Conservation (phyloP, 2,329 filamentous ascomycete genomes). For the Colletotrichum sp. region DNA sequence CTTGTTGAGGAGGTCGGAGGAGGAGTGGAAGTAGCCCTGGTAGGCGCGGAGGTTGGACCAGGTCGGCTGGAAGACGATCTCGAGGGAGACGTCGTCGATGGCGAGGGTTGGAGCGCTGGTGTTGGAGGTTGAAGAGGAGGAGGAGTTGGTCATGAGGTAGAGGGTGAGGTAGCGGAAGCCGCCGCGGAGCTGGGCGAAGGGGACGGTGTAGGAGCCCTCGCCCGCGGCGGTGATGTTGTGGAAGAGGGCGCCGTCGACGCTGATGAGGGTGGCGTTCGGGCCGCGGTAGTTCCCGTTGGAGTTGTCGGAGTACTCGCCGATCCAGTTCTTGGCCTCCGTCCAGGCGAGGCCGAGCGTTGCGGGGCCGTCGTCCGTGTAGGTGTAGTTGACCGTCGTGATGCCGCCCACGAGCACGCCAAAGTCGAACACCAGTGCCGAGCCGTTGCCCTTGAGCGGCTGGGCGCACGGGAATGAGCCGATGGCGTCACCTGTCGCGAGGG, state of each 20-base stretch:
- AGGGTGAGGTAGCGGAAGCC: conserved; percentile 59
- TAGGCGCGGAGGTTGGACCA: conserved; percentile 55
- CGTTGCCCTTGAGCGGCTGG: conserved; percentile 41
- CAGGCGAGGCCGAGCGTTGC: conserved; percentile 50
- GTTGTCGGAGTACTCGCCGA: conserved; percentile 49
- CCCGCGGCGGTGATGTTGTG: conserved; percentile 38
- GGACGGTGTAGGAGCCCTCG: conserved; percentile 32
- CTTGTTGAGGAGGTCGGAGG: conserved; percentile 54
- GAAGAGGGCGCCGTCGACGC: conserved; percentile 49
- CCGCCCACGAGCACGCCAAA: conserved; percentile 65
- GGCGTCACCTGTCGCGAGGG: conserved; percentile 32
- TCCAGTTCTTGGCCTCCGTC: conserved; percentile 51
- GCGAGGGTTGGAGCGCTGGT: conserved; percentile 5
- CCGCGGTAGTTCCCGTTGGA: conserved; percentile 50
- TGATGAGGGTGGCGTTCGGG: conserved; percentile 26
- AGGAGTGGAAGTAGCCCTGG: conserved; percentile 58
- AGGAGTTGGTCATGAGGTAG: conserved; percentile 32
- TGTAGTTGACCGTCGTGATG: conserved; percentile 56
- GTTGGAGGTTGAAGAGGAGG: background rate
- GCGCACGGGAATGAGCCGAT: conserved; percentile 34
- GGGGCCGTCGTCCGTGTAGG: conserved; percentile 34
- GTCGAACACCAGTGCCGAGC: conserved; percentile 60
- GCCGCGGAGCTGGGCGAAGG: conserved; percentile 48
- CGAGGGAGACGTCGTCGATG: conserved; percentile 37
- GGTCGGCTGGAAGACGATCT: conserved; percentile 43